Evolutionary conservation across 192 early-diverging fungal species (phyloP).

Genomic region (Backusella sp.): DNA sequence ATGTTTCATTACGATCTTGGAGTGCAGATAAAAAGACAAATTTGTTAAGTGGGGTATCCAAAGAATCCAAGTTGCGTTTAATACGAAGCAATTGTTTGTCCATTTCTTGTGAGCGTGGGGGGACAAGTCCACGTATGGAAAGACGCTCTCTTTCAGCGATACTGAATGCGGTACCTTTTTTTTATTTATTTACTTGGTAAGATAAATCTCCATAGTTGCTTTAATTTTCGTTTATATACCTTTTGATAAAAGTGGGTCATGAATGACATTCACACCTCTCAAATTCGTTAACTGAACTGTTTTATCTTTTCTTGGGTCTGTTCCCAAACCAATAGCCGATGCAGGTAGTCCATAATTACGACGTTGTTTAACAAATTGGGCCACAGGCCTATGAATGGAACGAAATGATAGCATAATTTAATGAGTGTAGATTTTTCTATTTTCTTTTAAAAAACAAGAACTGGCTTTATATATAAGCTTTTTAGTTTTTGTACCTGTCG

Average conservation of each 20-base stretch:
- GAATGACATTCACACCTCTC: conserved; percentile 49
- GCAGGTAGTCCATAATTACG: conserved; percentile 10
- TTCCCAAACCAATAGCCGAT: conserved; percentile 11
- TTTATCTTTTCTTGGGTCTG: conserved; percentile 36
- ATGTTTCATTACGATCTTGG: conserved; percentile 55
- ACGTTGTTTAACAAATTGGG: neutral
- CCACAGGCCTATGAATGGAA: neutral
- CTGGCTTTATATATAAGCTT: conserved; percentile 4
- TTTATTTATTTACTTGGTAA: neutral
- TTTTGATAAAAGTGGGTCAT: conserved; percentile 53
- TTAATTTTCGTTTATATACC: conserved; percentile 19
- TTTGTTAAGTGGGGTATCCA: conserved; percentile 48
- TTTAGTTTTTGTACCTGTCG: neutral
- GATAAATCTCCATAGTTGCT: neutral
- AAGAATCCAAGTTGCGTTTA: conserved; percentile 49
- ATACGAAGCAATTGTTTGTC: conserved; percentile 54
- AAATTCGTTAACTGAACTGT: conserved; percentile 31
- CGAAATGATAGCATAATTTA: neutral
- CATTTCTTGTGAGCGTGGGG: conserved; percentile 54
- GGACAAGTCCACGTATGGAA: conserved; percentile 52
- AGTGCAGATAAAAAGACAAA: conserved; percentile 53
- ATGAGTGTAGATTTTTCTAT: neutral
- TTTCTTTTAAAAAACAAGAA: neutral
- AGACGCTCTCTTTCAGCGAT: conserved; percentile 50
- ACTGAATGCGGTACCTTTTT: conserved; percentile 46